Evolutionary conservation across 345 rosid genomes (phyloP), one percentile per base, ranked within the genome.

Genomic region (Salix viminalis): DNA sequence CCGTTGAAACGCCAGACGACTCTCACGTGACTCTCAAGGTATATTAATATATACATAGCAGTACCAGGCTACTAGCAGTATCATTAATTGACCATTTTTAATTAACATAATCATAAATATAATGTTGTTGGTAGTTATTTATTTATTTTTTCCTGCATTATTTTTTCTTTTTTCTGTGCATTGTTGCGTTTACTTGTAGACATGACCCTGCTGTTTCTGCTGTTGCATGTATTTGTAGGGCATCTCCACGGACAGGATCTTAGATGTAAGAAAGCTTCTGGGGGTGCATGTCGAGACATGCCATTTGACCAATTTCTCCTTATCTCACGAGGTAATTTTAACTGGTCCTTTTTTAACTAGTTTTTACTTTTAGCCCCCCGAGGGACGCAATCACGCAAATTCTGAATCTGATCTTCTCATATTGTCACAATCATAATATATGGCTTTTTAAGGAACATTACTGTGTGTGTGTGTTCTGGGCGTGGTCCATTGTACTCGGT

Each of bases 231-330:
- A 11, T 62, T 56, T 66, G 79, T 6, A 82, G 84, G 84, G 81
- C 26, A 78, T 82, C 37, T 82, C 84, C 0, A 82, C 84, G 42
- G 84, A 82, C 73, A 77, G 79, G 84, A 78, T 82, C 54, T 78
- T 82, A 12, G 84, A 82, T 71, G 76, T 78, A 34, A 82, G 81
- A 75, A 82, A 71, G 76, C 84, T 82, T 52, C n/a, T 82, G 37
- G 74, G 67, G 41, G 81, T 82, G 39, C 76, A 75, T 11, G 81
- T 78, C 8, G 79, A 78, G 70, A 82, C 84, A 19, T 82, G 84
- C 67, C 84, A 82, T 70, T 67, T 78, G 69, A 82, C 84, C 44
- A 78, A 78, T 44, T 82, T 74, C 81, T 82, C 84, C 7, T 23
- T 82, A n/a, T 82, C 81, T 48, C 84, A 82, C 39, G 84, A 82